Base-by-base conservation (phyloP, 345 rosid species). In the Heritiera fomes region DNA sequence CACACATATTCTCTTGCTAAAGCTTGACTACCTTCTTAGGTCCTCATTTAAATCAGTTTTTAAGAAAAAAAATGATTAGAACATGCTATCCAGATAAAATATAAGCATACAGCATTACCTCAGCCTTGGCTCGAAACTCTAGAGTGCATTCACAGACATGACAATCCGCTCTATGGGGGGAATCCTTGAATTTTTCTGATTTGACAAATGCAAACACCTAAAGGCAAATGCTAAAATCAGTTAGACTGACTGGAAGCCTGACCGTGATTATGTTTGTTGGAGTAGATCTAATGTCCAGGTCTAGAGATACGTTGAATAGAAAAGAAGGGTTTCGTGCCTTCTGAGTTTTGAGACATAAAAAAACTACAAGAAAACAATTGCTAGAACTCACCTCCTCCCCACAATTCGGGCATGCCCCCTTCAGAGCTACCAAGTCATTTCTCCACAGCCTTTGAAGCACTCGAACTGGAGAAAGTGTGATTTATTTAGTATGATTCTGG, bases 361-460 rank as follows among this genome's bases (percentile, higher is more conserved):
- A 49, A 6, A 64, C 52, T 13, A 67, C 3, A 53, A 15, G 23
- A 11, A 30, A 47, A 40, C 13, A 28, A 7, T 59, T 72, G 56
- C 32, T 46, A 75, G 67, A 41, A 84, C 83, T 80, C n/a, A 93
- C 99, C 99, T 96, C 99, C 80, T 96, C 99, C 52, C 97, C 95
- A 18, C 99, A 96, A 82, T 94, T 92, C 4, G 98, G 99, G 80
- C 99, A 96, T 80, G 94, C 88, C 74, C 99, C 98, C 84, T 81
- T 94, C 69, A 96, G 88, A 70, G 97, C 94, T 38, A 87, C 95
- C 84, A 96, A 85, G 87, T 96, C 98, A 78, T 90, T 94, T 82
- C 93, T 89, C 99, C 99, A 94, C 15, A 96, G 87, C 50, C 97
- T 92, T 77, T 78, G 82, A 79, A 96, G 97, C 75, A 90, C 97